Base-by-base conservation (phyloP, 768 basidiomycete genomes). In the Termitomyces sp. region DNA sequence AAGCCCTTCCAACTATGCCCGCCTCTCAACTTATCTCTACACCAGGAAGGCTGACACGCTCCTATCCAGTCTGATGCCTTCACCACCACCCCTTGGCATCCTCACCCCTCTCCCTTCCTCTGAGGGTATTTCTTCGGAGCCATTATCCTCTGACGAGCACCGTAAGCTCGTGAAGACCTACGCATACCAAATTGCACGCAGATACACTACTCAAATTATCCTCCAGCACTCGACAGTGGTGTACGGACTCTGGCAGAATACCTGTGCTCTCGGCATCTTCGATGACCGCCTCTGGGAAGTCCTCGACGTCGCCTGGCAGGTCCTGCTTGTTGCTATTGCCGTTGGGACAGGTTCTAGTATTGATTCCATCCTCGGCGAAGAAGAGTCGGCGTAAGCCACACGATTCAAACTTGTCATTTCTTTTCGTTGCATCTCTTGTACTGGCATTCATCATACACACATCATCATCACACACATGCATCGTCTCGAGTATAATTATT, bases 211-310 rank as follows among this genome's bases (percentile, higher is more conserved):
- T 35, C 73, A 71, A 27, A 77, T 74, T 5, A 74, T 91, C 9
- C 69, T 87, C 6, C 56, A 60, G 33, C 53, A 71, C 27, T 77
- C 74, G 13, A 73, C 90, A 7, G 67, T 86, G 43, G 77, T 89
- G 35, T 78, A 84, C 53, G 88, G 85, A 7, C 66, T 91, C 31
- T 92, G 88, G 87, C 75, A 80, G 54, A 91, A 91, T 63, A 80
- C 78, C 3, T 84, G 82, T 56, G 79, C 80, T 20, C 74, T 92
- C n/a, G 88, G 88, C 3, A 68, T 91, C 2, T 80, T 77, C 49
- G 85, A 90, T 59, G 76, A 80, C 32, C 73, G 73, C 20, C 70
- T 91, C 41, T 92, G 88, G 88, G 75, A 77, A 22, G 76, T 76
- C 18, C 76, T 92, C 56, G 85, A 89, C 56, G 66, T 79, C 39